phyloP scores from a whole-genome alignment of 2,329 filamentous ascomycete species.

The Macroventuria anomochaeta region DNA sequence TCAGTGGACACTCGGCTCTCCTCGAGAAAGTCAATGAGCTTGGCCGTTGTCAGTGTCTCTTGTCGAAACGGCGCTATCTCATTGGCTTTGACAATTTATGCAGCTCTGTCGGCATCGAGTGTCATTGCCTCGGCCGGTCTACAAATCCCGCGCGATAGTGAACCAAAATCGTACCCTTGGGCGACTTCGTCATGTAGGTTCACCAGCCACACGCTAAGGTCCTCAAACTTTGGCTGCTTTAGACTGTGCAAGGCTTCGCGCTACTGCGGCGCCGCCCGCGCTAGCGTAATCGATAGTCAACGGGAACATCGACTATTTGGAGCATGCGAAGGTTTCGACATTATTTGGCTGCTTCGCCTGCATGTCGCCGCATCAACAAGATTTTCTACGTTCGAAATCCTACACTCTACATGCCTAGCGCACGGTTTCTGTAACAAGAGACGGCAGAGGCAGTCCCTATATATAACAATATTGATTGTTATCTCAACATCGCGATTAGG shows the following conservation, averaged over 20 bases:
- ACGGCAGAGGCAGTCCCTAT: slow-evolving; percentile 8
- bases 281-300: slow-evolving; percentile 13
- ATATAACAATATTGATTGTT: slow-evolving; percentile 12
- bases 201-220: slow-evolving; percentile 14
- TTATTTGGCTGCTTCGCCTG: slow-evolving; percentile 4
- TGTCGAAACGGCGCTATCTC: not conserved
- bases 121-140: slow-evolving; percentile 5
- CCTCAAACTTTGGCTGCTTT: slow-evolving; percentile 10
- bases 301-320: slow-evolving; percentile 9
- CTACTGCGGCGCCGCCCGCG: slow-evolving; percentile 19
- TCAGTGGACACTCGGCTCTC: slow-evolving; percentile 13
- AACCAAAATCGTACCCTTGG: slow-evolving; percentile 4
- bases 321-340: slow-evolving; percentile 9
- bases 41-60: slow-evolving; percentile 6
- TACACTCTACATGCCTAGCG: slow-evolving; percentile 9
- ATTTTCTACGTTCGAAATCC: slow-evolving; percentile 4
- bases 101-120: slow-evolving; percentile 4
- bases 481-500: slow-evolving; percentile 10
- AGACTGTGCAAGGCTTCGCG: slow-evolving; percentile 3
- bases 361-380: slow-evolving; percentile 14
- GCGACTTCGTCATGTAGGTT: slow-evolving; percentile 6
- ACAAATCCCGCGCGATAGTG: not conserved
- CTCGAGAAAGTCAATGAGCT: not conserved
- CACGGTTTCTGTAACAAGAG: not conserved
- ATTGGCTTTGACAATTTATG: not conserved